phyloP scores from a whole-genome alignment of 371 early-diverging fungal genomes.

The Phascolomyces articulosus region DNA sequence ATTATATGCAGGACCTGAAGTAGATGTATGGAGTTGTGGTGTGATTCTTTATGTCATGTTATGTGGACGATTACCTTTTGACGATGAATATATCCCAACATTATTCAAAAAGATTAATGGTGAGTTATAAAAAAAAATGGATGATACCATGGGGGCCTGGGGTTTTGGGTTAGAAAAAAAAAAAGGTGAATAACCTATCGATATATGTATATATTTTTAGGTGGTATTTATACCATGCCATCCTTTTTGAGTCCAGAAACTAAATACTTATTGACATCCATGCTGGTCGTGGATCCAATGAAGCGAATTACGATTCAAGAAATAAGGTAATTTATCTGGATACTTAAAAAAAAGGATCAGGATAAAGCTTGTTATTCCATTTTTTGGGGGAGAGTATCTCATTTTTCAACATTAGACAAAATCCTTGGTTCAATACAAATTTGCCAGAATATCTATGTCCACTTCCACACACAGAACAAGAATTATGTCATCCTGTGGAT shows the following conservation, averaged over 20 bases:
- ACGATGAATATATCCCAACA: constrained; percentile 97
- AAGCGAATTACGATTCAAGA: constrained; percentile 92
- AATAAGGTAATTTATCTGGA: too few species aligned
- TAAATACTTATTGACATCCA: constrained; percentile 81
- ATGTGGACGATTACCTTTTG: constrained; percentile 98
- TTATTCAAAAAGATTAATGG: constrained; percentile 93
- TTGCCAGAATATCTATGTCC: constrained; percentile 92
- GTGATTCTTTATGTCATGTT: constrained; percentile 99
- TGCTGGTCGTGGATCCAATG: constrained; percentile 96
- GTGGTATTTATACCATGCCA: constrained; percentile 91
- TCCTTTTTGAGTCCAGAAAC: constrained; percentile 85
- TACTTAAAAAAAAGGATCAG: too few species aligned
- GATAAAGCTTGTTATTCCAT: too few species aligned
- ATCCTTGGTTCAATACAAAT: constrained; percentile 89
- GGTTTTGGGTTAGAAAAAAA: background rate
- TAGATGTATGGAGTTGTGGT: constrained; percentile 99
- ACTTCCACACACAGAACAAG: constrained; percentile 68
- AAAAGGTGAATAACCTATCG: background rate
- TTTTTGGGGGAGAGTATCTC: too few species aligned
- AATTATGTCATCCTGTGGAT: constrained; percentile 67
- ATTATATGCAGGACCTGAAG: constrained; percentile 96
- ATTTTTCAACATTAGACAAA: constrained; percentile 49
- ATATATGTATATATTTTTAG: constrained; percentile 32
- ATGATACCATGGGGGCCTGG: background rate
- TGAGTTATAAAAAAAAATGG: constrained; percentile 12